These are phyloP conservation scores for Knoxdaviesia proteae DNA, from an alignment of 2,329 filamentous ascomycete species.

Conservation along the genomic window DNA sequence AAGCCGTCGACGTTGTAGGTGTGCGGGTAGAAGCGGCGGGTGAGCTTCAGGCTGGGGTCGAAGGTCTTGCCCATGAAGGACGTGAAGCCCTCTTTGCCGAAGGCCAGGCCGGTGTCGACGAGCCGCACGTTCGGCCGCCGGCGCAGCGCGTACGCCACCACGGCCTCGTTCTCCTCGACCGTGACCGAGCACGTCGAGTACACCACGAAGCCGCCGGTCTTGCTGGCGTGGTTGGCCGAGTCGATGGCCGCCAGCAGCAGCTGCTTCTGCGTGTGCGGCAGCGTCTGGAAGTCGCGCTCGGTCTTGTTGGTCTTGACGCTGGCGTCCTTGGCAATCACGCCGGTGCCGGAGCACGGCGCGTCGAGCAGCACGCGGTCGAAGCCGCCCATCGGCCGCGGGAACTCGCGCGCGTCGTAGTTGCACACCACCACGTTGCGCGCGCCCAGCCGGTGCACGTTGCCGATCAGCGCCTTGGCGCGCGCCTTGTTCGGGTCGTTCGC, in stretches of 20 bases:
- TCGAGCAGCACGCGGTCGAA: constrained; percentile 91
- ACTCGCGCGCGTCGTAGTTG: constrained; percentile 86
- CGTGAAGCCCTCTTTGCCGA: constrained; percentile 84
- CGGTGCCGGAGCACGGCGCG: constrained; percentile 87
- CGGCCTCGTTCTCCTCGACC: constrained; percentile 73
- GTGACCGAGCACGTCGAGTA: constrained; percentile 95
- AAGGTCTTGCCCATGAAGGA: constrained; percentile 84
- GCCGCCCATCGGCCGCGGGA: constrained; percentile 82
- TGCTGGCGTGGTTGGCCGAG: constrained; percentile 75
- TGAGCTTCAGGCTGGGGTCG: constrained; percentile 63
- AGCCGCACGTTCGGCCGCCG: constrained; percentile 87
- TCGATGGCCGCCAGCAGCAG: constrained; percentile 84
- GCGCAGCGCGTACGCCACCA: constrained; percentile 80
- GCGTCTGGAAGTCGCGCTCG: constrained; percentile 77
- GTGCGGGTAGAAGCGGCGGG: constrained; percentile 74
- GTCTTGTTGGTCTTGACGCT: constrained; percentile 98
- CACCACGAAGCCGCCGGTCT: constrained; percentile 85
- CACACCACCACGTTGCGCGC: constrained; percentile 88
- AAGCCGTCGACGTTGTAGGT: constrained; percentile 94
- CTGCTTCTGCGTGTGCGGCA: constrained; percentile 91
- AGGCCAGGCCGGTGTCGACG: constrained; percentile 74
- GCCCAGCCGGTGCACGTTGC: constrained; percentile 89
- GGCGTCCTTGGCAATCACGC: constrained; percentile 92
- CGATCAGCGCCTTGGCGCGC: constrained; percentile 89
- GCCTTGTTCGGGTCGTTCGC: constrained; percentile 92